Percentiles rank a stretch among this genome's conserved stretches.
phyloP scores from a whole-genome alignment of 345 rosid genomes.

The Euclidium syriacum region DNA sequence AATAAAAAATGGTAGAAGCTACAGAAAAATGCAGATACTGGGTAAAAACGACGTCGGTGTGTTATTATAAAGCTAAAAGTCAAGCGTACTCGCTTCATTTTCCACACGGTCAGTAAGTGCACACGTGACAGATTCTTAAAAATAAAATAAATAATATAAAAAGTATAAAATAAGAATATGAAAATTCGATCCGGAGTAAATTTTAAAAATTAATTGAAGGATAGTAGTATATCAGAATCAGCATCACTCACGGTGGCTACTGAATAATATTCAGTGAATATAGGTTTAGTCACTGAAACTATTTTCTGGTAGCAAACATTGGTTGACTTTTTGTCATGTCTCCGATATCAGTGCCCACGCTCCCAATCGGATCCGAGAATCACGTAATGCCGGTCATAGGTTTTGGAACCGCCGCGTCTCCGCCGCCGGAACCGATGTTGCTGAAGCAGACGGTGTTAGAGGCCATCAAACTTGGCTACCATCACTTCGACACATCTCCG shows the following conservation, averaged over 20 bases:
- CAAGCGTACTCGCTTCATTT: neutral
- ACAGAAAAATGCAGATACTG: neutral
- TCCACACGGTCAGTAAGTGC: constrained; percentile 10
- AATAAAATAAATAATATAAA: no score
- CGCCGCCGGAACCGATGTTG: constrained; percentile 16
- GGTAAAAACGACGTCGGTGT: constrained; percentile 4
- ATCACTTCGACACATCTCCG: constrained; percentile 72
- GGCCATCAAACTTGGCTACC: constrained; percentile 47
- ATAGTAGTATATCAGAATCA: no score
- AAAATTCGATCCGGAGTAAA: no score
- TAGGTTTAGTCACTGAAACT: neutral
- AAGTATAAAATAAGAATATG: no score
- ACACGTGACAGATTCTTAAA: no score
- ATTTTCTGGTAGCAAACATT: neutral
- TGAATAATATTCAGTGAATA: no score
- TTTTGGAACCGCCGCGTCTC: constrained; percentile 36
- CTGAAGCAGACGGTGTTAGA: constrained; percentile 29
- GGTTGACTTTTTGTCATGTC: constrained; percentile 18
- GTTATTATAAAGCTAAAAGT: neutral
- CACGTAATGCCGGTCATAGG: constrained; percentile 40
- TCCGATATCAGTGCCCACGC: neutral
- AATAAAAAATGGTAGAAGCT: no score
- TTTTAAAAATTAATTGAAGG: no score
- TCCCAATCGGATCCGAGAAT: constrained; percentile 17
- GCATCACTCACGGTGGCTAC: neutral